Percentiles rank a stretch among this genome's conserved stretches.
Evolutionary conservation across 352 stramenopile genomes (phyloP).

Genomic region (Pilasporangium apinafurcum): DNA sequence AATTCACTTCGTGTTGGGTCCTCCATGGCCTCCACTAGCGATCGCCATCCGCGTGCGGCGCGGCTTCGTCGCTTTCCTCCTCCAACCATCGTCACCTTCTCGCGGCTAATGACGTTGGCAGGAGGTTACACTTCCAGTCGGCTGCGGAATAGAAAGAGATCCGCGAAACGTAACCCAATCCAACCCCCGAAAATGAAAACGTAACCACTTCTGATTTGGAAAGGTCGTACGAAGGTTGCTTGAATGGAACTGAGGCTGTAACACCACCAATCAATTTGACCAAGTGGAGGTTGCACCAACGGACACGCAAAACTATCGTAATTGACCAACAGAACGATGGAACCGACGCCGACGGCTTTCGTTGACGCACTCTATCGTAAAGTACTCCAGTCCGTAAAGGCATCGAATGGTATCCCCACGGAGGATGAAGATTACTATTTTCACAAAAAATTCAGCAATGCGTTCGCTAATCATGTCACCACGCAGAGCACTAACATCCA

Average conservation of each 20-base stretch:
- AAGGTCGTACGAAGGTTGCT: slow-evolving; percentile 2
- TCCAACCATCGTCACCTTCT: too few relatives aligned
- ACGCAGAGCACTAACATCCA: slow-evolving; percentile 30
- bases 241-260: too few relatives aligned
- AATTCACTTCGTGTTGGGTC: slow-evolving; percentile 72
- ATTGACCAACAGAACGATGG: slow-evolving; percentile 4
- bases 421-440: slow-evolving; percentile 85
- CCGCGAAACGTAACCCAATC: too few relatives aligned
- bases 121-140: too few relatives aligned
- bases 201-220: too few relatives aligned
- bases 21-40: slow-evolving; percentile 51
- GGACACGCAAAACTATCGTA: not conserved
- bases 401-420: slow-evolving; percentile 66
- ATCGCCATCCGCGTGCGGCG: slow-evolving; percentile 36
- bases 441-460: slow-evolving; percentile 67
- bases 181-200: too few relatives aligned
- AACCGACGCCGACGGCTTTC: slow-evolving; percentile 21
- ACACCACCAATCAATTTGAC: not conserved
- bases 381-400: slow-evolving; percentile 73
- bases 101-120: too few relatives aligned
- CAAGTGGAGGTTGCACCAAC: not conserved
- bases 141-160: too few relatives aligned
- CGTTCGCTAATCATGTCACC: slow-evolving; percentile 34
- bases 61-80: not conserved
- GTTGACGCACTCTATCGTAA: slow-evolving; percentile 67